Percentiles rank a stretch among this genome's conserved stretches.
These are phyloP conservation scores for Claviceps capensis DNA, from an alignment of 2,329 filamentous ascomycete species.

Conservation along the genomic window DNA sequence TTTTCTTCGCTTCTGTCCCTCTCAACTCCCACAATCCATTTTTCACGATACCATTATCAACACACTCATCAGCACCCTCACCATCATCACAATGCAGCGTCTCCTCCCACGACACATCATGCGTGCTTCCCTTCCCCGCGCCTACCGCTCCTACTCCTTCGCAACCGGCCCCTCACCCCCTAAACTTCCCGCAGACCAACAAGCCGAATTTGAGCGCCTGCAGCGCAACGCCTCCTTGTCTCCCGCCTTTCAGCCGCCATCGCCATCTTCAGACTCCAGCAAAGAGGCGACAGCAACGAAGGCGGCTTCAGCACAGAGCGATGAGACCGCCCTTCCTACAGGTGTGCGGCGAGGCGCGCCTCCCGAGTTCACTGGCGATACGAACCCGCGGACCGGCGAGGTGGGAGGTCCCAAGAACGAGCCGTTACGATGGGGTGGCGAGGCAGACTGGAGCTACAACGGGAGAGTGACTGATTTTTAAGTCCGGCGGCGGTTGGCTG, in stretches of 20 bases:
- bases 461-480: slow-evolving; percentile 86
- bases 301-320: slow-evolving; percentile 7
- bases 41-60: not conserved
- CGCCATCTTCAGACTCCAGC: not conserved
- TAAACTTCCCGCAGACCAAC: slow-evolving; percentile 74
- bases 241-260: slow-evolving; percentile 22
- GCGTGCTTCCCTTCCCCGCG: not conserved
- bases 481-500: no score
- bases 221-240: slow-evolving; percentile 47
- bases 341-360: slow-evolving; percentile 60
- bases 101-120: not conserved
- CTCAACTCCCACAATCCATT: no score
- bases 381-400: slow-evolving; percentile 88
- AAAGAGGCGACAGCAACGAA: not conserved
- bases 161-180: slow-evolving; percentile 56
- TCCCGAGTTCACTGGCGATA: slow-evolving; percentile 86
- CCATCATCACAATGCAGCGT: not conserved
- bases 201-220: slow-evolving; percentile 80
- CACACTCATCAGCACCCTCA: not conserved
- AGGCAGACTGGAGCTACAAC: slow-evolving; percentile 82
- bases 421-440: slow-evolving; percentile 71
- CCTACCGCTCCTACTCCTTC: slow-evolving; percentile 27
- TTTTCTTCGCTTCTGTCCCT: no score
- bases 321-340: slow-evolving; percentile 28
- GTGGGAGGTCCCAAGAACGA: slow-evolving; percentile 96